A percentile compares a stretch with the other conserved stretches of the same genome.
phyloP scores from a whole-genome alignment of 345 rosid species.

The Lenwebbia sp. region DNA sequence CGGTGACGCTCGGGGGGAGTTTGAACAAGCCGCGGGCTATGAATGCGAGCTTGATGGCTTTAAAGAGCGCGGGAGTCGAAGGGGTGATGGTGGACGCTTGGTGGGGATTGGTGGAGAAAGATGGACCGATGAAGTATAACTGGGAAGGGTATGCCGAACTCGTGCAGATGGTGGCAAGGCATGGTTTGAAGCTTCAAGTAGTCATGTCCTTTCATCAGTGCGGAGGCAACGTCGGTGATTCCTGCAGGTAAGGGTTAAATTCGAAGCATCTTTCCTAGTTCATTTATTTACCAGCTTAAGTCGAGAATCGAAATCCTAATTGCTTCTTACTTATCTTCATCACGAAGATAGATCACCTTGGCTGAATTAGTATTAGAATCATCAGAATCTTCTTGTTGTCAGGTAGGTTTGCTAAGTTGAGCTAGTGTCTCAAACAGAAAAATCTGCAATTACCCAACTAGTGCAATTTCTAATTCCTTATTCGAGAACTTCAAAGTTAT shows the following conservation, averaged over 20 bases:
- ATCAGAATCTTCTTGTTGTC: not conserved
- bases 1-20: conserved; percentile 51
- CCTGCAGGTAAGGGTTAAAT: conserved; percentile 61
- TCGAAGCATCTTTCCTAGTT: not conserved
- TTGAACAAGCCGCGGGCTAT: conserved; percentile 78
- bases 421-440: not conserved
- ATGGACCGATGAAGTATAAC: conserved; percentile 79
- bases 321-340: not conserved
- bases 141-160: conserved; percentile 98
- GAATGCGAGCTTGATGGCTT: conserved; percentile 90
- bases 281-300: not conserved
- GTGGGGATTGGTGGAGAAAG: conserved; percentile 99
- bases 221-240: conserved; percentile 99
- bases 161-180: conserved; percentile 69
- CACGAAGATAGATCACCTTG: not conserved
- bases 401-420: not conserved
- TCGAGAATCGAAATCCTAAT: not conserved
- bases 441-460: not conserved
- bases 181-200: conserved; percentile 81
- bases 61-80: conserved; percentile 86
- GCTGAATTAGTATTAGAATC: not conserved
- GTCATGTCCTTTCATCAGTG: conserved; percentile 99
- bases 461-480: not conserved
- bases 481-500: not conserved
- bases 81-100: conserved; percentile 98